phyloP scores from a whole-genome alignment of 352 stramenopile genomes.

The Globisporangium polare region DNA sequence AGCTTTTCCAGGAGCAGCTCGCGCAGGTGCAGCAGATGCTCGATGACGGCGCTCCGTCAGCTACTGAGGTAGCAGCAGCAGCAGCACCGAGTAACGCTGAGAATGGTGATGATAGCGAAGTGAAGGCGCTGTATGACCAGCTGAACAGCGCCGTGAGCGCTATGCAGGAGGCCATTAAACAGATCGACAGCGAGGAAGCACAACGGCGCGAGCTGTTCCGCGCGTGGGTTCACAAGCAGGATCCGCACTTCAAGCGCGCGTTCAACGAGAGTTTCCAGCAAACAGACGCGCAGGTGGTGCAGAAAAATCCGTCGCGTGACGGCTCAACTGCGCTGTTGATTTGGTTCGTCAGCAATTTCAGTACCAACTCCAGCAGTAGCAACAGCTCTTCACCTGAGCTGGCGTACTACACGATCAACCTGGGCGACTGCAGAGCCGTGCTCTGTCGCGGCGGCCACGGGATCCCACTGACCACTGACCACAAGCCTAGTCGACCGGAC shows the following conservation, averaged over 20 bases:
- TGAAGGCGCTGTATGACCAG: conserved; percentile 21
- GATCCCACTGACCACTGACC: conserved; percentile 45
- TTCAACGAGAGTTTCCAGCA: conserved; percentile 37
- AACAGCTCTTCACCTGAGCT: not conserved
- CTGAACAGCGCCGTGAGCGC: conserved; percentile 21
- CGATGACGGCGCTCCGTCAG: not conserved
- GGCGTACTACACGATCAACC: conserved; percentile 53
- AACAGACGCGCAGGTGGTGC: conserved; percentile 37
- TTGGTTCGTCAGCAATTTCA: conserved; percentile 31
- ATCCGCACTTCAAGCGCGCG: conserved; percentile 24
- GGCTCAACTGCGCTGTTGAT: conserved; percentile 49
- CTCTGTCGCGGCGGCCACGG: conserved; percentile 39
- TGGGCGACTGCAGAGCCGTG: conserved; percentile 62
- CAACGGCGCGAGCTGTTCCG: conserved; percentile 17
- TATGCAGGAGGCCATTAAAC: conserved; percentile 24
- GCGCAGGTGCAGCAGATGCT: conserved; percentile 22
- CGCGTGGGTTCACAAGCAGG: conserved; percentile 24
- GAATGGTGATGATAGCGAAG: conserved; percentile 9
- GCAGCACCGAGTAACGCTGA: not conserved
- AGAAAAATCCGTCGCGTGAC: conserved; percentile 40
- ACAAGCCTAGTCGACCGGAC: conserved; percentile 46
- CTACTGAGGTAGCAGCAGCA: not conserved
- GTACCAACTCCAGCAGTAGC: conserved; percentile 4
- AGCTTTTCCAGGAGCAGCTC: conserved; percentile 27
- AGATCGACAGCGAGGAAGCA: conserved; percentile 34